Conservation (phyloP, 305 asterid species). For the Ilex paraguariensis region DNA sequence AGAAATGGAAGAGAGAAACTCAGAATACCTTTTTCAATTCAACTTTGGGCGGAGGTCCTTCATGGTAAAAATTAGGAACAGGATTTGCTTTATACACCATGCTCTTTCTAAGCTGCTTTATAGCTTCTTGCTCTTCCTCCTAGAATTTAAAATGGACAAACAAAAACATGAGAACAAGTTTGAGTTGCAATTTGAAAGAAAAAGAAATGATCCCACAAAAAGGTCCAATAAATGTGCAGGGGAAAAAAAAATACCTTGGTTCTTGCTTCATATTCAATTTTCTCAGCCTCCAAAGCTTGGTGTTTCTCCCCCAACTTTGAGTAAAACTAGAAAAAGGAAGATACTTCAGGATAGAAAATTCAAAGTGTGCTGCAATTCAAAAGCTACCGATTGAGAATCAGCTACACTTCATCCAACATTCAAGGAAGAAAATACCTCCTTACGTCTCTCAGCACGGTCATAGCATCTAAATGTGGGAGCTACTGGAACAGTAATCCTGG, state of each 20-base stretch:
- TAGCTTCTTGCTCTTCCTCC: conserved; percentile 77
- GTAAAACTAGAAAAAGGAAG: conserved; percentile 43
- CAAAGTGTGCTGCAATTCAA: no score
- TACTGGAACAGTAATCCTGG: conserved; percentile 68
- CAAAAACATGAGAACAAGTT: neutral
- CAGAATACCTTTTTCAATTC: conserved; percentile 74
- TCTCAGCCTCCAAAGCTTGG: conserved; percentile 86
- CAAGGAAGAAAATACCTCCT: conserved; percentile 51
- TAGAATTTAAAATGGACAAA: conserved; percentile 24
- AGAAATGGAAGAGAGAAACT: neutral
- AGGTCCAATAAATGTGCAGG: no score
- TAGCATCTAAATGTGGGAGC: conserved; percentile 58
- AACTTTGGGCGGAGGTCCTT: conserved; percentile 85
- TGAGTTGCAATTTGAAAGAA: neutral
- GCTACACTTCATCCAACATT: neutral
- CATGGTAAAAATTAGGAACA: conserved; percentile 73
- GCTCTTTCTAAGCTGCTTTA: conserved; percentile 75
- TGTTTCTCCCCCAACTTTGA: conserved; percentile 81
- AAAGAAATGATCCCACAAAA: no score
- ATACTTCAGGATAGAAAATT: conserved; percentile 3
- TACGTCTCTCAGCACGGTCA: conserved; percentile 71
- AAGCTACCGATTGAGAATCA: neutral
- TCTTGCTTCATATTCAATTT: conserved; percentile 62
- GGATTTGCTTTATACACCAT: conserved; percentile 86
- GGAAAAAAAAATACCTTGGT: conserved; percentile 42